These are phyloP conservation scores for Metahyphopichia silvanorum DNA, from an alignment of 805 yeast genomes.

Conservation along the genomic window DNA sequence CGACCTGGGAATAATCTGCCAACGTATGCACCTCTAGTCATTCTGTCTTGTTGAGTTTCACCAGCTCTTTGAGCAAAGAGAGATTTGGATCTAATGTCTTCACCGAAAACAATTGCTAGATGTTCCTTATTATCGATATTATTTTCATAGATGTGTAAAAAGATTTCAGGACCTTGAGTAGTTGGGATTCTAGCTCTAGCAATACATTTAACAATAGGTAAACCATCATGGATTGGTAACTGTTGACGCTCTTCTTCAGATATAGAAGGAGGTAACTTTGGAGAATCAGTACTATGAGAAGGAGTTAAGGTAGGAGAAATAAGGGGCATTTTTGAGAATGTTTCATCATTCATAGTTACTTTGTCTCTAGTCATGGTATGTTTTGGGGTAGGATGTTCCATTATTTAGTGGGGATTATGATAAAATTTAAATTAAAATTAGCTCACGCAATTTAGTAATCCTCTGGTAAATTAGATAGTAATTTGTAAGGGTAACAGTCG, in stretches of 20 bases:
- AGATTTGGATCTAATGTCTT: slow-evolving; percentile 75
- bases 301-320: slow-evolving; percentile 21
- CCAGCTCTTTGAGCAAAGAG: slow-evolving; percentile 58
- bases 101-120: slow-evolving; percentile 95
- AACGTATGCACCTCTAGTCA: slow-evolving; percentile 98
- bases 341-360: neutral
- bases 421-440: no score
- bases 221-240: slow-evolving; percentile 44
- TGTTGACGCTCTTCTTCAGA: slow-evolving; percentile 24
- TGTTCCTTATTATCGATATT: slow-evolving; percentile 90
- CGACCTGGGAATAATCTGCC: slow-evolving; percentile 92
- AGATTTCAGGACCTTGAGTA: slow-evolving; percentile 90
- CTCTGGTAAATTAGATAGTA: no score
- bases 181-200: slow-evolving; percentile 98
- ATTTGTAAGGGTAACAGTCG: no score
- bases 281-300: slow-evolving; percentile 7
- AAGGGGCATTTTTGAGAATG: slow-evolving; percentile 18
- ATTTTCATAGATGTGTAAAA: slow-evolving; percentile 83
- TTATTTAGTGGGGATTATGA: neutral
- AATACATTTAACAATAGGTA: slow-evolving; percentile 81
- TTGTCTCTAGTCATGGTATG: neutral
- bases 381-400: neutral
- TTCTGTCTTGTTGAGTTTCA: slow-evolving; percentile 87
- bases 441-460: no score
- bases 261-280: slow-evolving; percentile 11